Evolutionary conservation across 257 asterid genomes (phyloP), one percentile per base, ranked within the genome.

Genomic region (Plantago elongata): DNA sequence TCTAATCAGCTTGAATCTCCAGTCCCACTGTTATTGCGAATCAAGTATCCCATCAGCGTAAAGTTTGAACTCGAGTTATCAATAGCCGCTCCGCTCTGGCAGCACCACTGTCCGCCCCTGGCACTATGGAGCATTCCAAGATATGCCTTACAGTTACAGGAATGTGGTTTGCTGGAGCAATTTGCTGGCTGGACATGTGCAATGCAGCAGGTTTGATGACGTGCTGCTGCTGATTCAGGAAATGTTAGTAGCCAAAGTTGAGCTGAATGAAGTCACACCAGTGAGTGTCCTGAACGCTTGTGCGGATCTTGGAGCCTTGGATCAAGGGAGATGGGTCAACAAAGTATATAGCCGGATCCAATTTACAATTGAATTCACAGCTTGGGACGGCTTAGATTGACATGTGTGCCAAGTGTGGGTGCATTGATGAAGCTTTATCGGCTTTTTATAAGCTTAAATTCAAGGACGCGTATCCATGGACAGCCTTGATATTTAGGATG

Each of bases 381-480:
- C 78, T 84, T 14, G 88, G 81, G 51, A 75, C 84, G 51, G 77
- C 86, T 71, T 65, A 81, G 45, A 63, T 84, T 10, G 83, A 84
- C 48, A 79, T 84, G 86, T 77, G 81, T 38, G 64, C 81, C 14
- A 84, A 81, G 70, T 81, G 88, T 44, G 92, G 92, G 9, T 70
- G 84, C 62, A 62, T 77, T 6, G 48, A 64, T 9, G 80, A 77
- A 14, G 92, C 92, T 11, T 15, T 56, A 42, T 42, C 18, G 38
- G 80, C 71, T 17, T 81, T 79, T 22, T 59, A 70, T 9, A 69
- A 45, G 9, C 64, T 14, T 57, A 38, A 16, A 9, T 60, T n/a
- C 4, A 75, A 73, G 72, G 76, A 69, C 38, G 81, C 79, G 15
- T 74, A 73, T 64, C 70, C 80, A 38, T 81, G 84, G 84, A 81